These are phyloP conservation scores for Termitomyces sp. DNA, from an alignment of 768 basidiomycete genomes.

Conservation along the genomic window DNA sequence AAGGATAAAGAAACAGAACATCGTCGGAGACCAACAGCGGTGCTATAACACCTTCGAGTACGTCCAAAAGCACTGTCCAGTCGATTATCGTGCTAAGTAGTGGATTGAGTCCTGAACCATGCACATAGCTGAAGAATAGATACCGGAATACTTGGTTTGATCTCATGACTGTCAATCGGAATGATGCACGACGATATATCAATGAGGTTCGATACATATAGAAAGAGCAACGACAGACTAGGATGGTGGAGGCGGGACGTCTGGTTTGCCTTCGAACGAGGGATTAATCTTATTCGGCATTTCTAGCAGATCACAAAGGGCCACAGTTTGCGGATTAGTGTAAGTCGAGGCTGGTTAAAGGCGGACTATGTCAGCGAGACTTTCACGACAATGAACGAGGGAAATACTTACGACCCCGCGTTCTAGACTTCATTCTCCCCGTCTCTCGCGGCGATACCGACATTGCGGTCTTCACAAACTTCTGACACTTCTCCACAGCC, in stretches of 20 bases:
- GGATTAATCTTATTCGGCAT: slow-evolving; percentile 65
- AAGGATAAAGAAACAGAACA: not conserved
- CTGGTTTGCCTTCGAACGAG: not conserved
- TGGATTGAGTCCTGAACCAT: not conserved
- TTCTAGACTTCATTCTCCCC: slow-evolving; percentile 4
- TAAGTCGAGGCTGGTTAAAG: slow-evolving; percentile 63
- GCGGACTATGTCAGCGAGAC: slow-evolving; percentile 15
- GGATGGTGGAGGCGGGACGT: not conserved
- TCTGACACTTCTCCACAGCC: slow-evolving; percentile 55
- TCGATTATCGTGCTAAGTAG: not conserved
- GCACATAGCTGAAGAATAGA: not conserved
- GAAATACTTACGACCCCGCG: slow-evolving; percentile 33
- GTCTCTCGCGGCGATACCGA: slow-evolving; percentile 31
- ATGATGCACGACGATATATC: not conserved
- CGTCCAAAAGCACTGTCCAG: not conserved
- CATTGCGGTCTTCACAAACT: slow-evolving; percentile 66
- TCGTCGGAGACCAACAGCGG: not conserved
- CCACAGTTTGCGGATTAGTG: slow-evolving; percentile 85
- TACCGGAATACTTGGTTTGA: not conserved
- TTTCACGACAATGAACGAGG: slow-evolving; percentile 19
- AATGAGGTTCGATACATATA: not conserved
- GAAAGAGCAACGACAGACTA: not conserved
- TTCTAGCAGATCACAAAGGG: slow-evolving; percentile 77
- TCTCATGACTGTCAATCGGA: not conserved
- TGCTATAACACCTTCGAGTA: not conserved